Base-by-base conservation (phyloP, 345 rosid genomes). In the Salix arbutifolia region DNA sequence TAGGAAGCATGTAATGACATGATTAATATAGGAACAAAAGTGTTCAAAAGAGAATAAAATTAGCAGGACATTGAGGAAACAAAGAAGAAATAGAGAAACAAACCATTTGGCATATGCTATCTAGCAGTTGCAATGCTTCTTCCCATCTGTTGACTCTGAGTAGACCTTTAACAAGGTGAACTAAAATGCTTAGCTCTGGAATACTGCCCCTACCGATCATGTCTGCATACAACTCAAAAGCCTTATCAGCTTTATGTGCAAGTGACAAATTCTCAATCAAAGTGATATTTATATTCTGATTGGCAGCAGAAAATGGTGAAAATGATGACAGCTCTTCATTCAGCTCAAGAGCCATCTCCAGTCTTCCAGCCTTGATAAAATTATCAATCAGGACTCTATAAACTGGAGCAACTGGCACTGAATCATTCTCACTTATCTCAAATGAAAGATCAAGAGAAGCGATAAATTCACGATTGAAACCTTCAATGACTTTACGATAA, bases 61-160 rank as follows among this genome's bases (percentile, higher is more conserved):
- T 31, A 19, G 21, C 17, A 53, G 38, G 74, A 50, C 40, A 10
- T 19, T 65, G 6, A 65, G 74, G 37, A 73, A 58, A 58, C 61
- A 19, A 75, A 66, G 62, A 71, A 77, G 26, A 79, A 75, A 46
- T 31, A 48, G 64, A 76, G n/a, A 86, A 79, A 86, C 95, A 60
- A 85, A 95, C 99, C 99, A 79, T 89, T 76, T 79, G 94, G 40
- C 87, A 89, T 64, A 93, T 69, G 80, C 87, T 82, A 83, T 96
- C 89, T 52, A 89, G 89, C 77, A 96, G 87, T 81, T 86, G 87
- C 76, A 93, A 86, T 46, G 92, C 97, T 78, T 92, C 97, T 66
- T 82, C 87, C 92, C 92, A 91, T 85, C 77, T 90, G 84, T 85
- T 86, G 67, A 88, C 82, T 77, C 81, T 81, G 76, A 87, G 79